Percentiles rank a stretch among this genome's conserved stretches.
These are phyloP conservation scores for Rhizoclosmatium sp. DNA, from an alignment of 192 early-diverging fungal species.

Conservation along the genomic window DNA sequence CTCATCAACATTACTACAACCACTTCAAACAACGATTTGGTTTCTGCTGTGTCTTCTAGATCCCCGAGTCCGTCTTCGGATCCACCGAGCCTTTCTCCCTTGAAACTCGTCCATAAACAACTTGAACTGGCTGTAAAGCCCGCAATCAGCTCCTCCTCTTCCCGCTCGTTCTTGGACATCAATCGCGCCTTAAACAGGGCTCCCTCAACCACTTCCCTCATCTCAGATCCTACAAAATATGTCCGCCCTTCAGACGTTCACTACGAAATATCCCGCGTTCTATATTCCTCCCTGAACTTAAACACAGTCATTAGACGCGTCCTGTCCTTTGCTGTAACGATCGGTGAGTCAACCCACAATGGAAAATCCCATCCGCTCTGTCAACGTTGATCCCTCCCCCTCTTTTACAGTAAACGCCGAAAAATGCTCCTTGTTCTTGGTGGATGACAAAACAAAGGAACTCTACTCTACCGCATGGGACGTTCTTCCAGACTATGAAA, in stretches of 20 bases:
- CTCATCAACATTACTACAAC: background rate
- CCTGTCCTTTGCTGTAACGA: conserved; percentile 18
- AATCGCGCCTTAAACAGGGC: background rate
- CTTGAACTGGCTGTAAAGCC: background rate
- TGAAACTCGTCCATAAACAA: background rate
- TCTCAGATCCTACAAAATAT: background rate
- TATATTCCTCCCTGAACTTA: conserved; percentile 31
- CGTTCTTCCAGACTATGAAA: conserved; percentile 5
- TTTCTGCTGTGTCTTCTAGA: background rate
- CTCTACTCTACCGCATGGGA: conserved; percentile 31
- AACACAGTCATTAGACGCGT: conserved; percentile 24
- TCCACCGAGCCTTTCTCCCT: background rate
- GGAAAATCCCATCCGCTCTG: too few relatives aligned
- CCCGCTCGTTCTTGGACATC: conserved; percentile 6
- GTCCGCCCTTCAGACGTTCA: conserved; percentile 21
- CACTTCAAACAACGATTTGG: background rate
- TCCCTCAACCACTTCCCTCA: background rate
- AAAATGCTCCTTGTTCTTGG: conserved; percentile 34
- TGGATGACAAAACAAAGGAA: conserved; percentile 31
- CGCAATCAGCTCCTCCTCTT: background rate
- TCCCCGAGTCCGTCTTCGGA: background rate
- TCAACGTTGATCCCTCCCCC: background rate
- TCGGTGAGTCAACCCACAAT: background rate
- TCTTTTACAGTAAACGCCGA: conserved; percentile 27
- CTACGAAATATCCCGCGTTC: conserved; percentile 24